Base-by-base conservation (phyloP, 805 yeast genomes). In the Candida michaelii region DNA sequence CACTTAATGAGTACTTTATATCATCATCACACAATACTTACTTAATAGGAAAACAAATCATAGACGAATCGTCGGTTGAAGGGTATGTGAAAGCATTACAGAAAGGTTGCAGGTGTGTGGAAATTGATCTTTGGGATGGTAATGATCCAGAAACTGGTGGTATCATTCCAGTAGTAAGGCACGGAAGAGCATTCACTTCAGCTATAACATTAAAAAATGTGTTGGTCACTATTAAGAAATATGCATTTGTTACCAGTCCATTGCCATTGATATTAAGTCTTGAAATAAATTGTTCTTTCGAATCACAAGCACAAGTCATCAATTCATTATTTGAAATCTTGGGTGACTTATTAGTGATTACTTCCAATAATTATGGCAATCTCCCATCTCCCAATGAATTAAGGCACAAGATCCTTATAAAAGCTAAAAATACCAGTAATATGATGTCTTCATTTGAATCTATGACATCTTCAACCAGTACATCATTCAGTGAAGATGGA, bases 1-100 rank as follows among this genome's bases (percentile, higher is more conserved):
- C 99, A 0, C 56, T 93, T 27, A 87, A 80, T 56, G 91, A 90
- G 53, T 93, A 95, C 59, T 89, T 69, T 56, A 85, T 95, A 23
- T 89, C 96, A 0, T 88, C 97, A 0, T 89, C 97, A 0, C 99
- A 93, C 60, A 93, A 93, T 58, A 93, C 99, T 0, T 93, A 93
- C 55, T 68, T 93, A 3, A 63, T 82, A 19, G 99, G 99, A 0
- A 73, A 93, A 29, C 99, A 93, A 56, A 76, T 87, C 13, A 96
- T 83, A 2, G 96, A 93, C 15, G 82, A 78, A 3, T 84, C 97
- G 0, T 88, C 97, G 0, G 80, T 89, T 1, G 97, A 91, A 56
- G 95, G 95, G 0, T 93, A 93, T 52, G 81, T 89, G 13, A 77
- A 85, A 39, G 93, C 88, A 0, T 66, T 93, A 37, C 97, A 89